Conservation (phyloP, 2,329 filamentous ascomycete genomes). For the Davidsoniella eucalypti region DNA sequence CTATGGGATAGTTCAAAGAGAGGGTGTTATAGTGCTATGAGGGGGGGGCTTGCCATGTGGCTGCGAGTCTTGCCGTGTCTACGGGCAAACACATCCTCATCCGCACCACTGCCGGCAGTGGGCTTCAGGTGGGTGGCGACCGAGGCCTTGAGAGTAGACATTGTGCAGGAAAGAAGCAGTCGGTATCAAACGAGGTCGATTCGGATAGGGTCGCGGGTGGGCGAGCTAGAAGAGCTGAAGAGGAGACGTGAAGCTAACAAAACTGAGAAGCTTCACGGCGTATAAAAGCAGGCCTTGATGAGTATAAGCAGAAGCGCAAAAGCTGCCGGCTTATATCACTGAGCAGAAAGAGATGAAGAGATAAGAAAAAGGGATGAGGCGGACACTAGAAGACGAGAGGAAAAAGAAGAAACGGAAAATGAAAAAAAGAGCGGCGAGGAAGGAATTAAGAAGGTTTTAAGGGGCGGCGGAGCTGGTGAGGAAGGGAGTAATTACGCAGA, state of each 20-base stretch:
- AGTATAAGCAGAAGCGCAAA: slow-evolving; percentile 2
- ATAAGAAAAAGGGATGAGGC: slow-evolving; percentile 4
- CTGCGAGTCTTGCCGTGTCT: slow-evolving; percentile 76
- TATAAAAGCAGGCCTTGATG: not conserved
- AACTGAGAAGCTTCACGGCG: not conserved
- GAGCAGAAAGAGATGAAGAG: slow-evolving; percentile 1
- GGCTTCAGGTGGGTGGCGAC: slow-evolving; percentile 72
- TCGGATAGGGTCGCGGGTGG: slow-evolving; percentile 6
- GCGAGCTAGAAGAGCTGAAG: not conserved
- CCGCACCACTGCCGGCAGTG: slow-evolving; percentile 24
- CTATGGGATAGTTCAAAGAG: no score
- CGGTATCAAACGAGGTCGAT: slow-evolving; percentile 12
- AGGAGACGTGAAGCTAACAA: not conserved
- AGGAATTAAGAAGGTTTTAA: slow-evolving; percentile 12
- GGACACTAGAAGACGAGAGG: slow-evolving; percentile 1
- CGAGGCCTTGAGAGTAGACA: slow-evolving; percentile 56
- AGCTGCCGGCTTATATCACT: slow-evolving; percentile 4
- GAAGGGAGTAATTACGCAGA: not conserved
- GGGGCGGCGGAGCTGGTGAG: slow-evolving; percentile 5
- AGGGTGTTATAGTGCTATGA: not conserved
- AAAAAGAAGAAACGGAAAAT: slow-evolving; percentile 3
- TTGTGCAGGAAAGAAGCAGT: slow-evolving; percentile 22
- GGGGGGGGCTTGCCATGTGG: slow-evolving; percentile 53
- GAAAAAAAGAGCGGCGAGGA: slow-evolving; percentile 8
- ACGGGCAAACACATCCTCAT: slow-evolving; percentile 28